Evolutionary conservation across 495 filamentous ascomycete species (phyloP), one percentile per base, ranked within the genome.

Genomic region (Talaromyces ruber): DNA sequence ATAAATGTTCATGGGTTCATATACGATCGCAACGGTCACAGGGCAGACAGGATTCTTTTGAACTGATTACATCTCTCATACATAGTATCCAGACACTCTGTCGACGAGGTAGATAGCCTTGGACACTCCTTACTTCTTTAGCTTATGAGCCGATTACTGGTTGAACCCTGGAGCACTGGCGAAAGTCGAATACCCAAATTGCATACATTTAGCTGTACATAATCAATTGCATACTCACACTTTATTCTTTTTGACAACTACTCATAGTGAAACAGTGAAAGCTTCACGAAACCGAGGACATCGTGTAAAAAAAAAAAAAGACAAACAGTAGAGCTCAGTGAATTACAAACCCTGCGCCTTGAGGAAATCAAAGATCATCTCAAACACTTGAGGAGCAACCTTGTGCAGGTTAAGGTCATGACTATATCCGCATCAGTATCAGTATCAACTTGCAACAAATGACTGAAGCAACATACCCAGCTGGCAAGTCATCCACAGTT

Each of bases 1-100:
- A 28, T 70, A 37, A 60, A 64, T 9, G 30, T 70, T 7, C 68
- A 70, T 54, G 67, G 63, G 29, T 51, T 69, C n/a, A 67, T 70
- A 16, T 69, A 67, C 18, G 67, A 69, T 45, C 43, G 43, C n/a
- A 47, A 21, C 6, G 43, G 43, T 3, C 43, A 47, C 43, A 47
- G 43, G 6, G 18, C 43, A 47, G 43, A 47, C 18, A 47, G 43
- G 43, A 47, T 47, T 21, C n/a, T 47, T 9, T 22, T 47, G 43
- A 47, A 47, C n/a, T 47, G n/a, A 47, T 47, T 21, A 39, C 34
- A 1, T 16, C 16, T 6, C 6, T 6, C 6, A 29, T n/a, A n/a
- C n/a, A n/a, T n/a, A n/a, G 30, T 32, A 32, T 9, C 9, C 9
- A 32, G 30, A 4, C 30, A 4, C 30, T 4, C 4, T 32, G 30